Base-by-base conservation (phyloP, 306 rosid species). In the Fragaria nilgerrensis region DNA sequence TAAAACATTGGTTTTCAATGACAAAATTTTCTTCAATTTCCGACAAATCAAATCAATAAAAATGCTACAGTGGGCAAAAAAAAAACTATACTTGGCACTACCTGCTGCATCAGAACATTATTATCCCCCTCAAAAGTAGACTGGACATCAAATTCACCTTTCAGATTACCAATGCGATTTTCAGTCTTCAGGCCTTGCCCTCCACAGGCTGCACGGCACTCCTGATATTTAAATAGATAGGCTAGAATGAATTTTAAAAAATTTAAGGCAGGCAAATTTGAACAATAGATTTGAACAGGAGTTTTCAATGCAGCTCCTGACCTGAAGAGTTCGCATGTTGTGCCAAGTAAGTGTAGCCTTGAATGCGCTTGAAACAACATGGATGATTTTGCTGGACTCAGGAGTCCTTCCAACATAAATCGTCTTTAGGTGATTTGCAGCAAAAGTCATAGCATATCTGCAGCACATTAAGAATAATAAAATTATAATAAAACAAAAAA, bases 81-180 rank as follows among this genome's bases (percentile, higher is more conserved):
- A 16, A 61, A 15, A 4, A 62, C 29, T 34, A 64, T n/a, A 34
- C 32, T 62, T 76, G 70, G 19, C 48, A 20, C 2, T 88, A 95
- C 98, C 97, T 90, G 98, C 84, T 95, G 98, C 97, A 95, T 92
- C 80, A 95, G 81, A 74, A 95, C 96, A 88, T 95, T 92, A 87
- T 95, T 95, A 84, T 95, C 98, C 68, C 98, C 98, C 90, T 95
- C 98, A 85, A 92, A 95, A 74, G 98, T 95, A n/a, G 90, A 87
- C 75, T 95, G 97, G 83, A 92, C 98, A 71, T 95, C 98, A 80
- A 58, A 88, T 82, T 95, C 98, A 82, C 86, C 81, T 84, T 83
- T 92, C 63, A 92, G 73, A 44, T 80, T 88, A 82, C 98, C 97
- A 34, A 95, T 72, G 75, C 88, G 96, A 78, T 92, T 95, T 82